phyloP scores from a whole-genome alignment of 2,329 filamentous ascomycete genomes.

The Aspergillus sp. region DNA sequence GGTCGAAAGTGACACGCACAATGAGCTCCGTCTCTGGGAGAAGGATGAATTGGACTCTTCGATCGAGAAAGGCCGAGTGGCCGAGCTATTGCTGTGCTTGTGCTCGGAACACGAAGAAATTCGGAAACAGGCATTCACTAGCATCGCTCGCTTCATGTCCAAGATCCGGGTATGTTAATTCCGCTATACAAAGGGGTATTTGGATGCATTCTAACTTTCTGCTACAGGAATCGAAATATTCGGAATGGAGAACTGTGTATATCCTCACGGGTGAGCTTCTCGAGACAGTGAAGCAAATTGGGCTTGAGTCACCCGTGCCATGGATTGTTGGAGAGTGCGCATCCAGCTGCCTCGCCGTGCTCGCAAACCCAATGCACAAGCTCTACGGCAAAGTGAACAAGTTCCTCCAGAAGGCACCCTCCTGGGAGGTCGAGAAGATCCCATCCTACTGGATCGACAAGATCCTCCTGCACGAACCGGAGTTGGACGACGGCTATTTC shows the following conservation, averaged over 20 bases:
- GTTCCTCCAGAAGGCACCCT: conserved; percentile 74
- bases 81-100: conserved; percentile 70
- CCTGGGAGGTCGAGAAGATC: conserved; percentile 64
- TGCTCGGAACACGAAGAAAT: conserved; percentile 73
- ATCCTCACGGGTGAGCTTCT: conserved; percentile 76
- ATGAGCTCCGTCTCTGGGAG: conserved; percentile 61
- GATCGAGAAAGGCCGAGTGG: conserved; percentile 72
- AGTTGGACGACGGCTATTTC: conserved; percentile 70
- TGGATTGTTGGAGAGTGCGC: conserved; percentile 77
- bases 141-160: conserved; percentile 44
- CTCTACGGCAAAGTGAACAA: conserved; percentile 84
- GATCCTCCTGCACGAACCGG: conserved; percentile 71
- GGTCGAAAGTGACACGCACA: conserved; percentile 41
- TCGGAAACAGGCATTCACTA: conserved; percentile 66
- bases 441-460: conserved; percentile 64
- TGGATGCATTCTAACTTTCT: conserved; percentile 9
- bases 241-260: conserved; percentile 75
- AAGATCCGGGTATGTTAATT: conserved; percentile 44
- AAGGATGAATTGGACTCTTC: conserved; percentile 76
- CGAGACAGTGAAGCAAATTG: conserved; percentile 65
- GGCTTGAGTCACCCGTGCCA: conserved; percentile 62
- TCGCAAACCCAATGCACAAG: conserved; percentile 74
- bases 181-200: conserved; percentile 8
- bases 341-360: conserved; percentile 64
- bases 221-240: conserved; percentile 62